Evolutionary conservation across 1,284 basidiomycete genomes (phyloP).

Genomic region (Fomitiporia mediterranea): DNA sequence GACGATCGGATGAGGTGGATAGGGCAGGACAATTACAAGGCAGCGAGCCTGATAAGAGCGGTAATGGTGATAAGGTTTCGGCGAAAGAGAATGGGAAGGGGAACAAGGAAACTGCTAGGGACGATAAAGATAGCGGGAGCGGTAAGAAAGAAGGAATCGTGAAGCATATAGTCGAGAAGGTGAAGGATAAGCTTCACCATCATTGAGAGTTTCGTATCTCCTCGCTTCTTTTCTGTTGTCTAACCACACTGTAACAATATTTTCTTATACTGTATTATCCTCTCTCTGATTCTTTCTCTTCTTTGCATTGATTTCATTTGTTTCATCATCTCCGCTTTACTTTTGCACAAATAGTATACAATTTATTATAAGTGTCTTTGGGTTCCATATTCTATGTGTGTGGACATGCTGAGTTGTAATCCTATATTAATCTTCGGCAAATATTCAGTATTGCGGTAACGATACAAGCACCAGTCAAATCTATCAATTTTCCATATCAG

Average conservation of each 20-base stretch:
- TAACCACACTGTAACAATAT: too few relatives aligned
- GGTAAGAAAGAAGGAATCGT: slow-evolving; percentile 5
- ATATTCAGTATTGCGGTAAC: too few relatives aligned
- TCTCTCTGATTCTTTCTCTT: too few relatives aligned
- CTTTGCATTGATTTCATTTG: too few relatives aligned
- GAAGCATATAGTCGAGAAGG: slow-evolving; percentile 5
- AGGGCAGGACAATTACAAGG: background rate
- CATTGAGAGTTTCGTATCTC: background rate
- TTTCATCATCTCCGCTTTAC: background rate
- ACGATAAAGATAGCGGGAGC: background rate
- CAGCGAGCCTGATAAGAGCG: background rate
- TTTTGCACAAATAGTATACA: background rate
- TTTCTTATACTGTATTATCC: too few relatives aligned
- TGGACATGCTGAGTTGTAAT: too few relatives aligned
- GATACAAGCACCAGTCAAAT: too few relatives aligned
- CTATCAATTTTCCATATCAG: too few relatives aligned
- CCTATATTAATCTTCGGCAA: too few relatives aligned
- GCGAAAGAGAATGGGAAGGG: background rate
- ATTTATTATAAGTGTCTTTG: background rate
- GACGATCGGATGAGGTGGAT: background rate
- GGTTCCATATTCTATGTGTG: too few relatives aligned
- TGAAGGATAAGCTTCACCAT: slow-evolving; percentile 12
- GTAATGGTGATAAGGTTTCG: background rate
- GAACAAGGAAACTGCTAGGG: background rate
- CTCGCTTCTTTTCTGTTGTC: too few relatives aligned